phyloP scores from a whole-genome alignment of 2,329 filamentous ascomycete species.

The Aspergillus candidus region DNA sequence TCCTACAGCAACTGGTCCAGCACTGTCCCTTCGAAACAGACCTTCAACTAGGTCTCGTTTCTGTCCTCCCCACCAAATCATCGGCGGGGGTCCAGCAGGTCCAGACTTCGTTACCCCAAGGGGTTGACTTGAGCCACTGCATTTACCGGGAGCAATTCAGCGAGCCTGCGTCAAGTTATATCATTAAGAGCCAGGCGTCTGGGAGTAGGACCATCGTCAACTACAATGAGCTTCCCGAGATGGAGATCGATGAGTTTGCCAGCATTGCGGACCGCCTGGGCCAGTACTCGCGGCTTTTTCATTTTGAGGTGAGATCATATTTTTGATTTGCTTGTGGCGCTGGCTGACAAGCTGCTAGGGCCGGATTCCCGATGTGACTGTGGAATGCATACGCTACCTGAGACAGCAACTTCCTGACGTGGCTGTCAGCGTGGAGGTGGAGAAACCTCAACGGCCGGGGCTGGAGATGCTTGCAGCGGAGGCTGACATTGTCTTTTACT shows the following conservation, averaged over 20 bases:
- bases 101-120: slow-evolving; percentile 47
- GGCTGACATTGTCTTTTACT: slow-evolving; percentile 70
- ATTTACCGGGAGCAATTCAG: slow-evolving; percentile 52
- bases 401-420: slow-evolving; percentile 41
- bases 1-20: slow-evolving; percentile 57
- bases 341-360: slow-evolving; percentile 39
- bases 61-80: slow-evolving; percentile 48
- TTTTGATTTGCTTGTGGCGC: background rate
- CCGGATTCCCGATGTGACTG: slow-evolving; percentile 56
- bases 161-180: slow-evolving; percentile 62
- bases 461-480: slow-evolving; percentile 54
- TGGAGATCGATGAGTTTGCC: slow-evolving; percentile 58
- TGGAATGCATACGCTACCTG: slow-evolving; percentile 54
- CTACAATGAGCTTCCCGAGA: slow-evolving; percentile 61
- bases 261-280: slow-evolving; percentile 37
- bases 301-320: slow-evolving; percentile 56
- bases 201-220: slow-evolving; percentile 66
- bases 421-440: slow-evolving; percentile 63
- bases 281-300: slow-evolving; percentile 52
- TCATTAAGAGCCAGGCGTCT: slow-evolving; percentile 55
- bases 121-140: slow-evolving; percentile 50
- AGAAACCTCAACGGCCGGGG: slow-evolving; percentile 60
- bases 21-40: slow-evolving; percentile 4
- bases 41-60: slow-evolving; percentile 33
- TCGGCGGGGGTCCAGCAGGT: slow-evolving; percentile 51